Conservation (phyloP, 805 yeast species). For the Ogataea pini region DNA sequence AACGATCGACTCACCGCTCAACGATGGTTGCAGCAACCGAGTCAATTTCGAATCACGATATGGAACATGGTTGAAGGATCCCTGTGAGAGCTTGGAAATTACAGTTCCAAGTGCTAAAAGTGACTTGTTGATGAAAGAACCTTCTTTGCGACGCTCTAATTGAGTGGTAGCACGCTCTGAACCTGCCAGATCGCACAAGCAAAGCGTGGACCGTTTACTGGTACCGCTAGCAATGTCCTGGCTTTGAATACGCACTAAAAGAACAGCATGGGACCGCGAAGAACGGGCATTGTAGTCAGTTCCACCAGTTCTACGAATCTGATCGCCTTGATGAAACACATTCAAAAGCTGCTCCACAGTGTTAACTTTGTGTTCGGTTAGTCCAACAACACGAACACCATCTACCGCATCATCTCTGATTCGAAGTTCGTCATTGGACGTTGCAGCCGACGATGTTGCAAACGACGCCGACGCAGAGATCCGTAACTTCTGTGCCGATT, state of each 20-base stretch:
- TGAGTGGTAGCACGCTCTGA: slow-evolving; percentile 85
- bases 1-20: slow-evolving; percentile 83
- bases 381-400: slow-evolving; percentile 77
- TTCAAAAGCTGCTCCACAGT: slow-evolving; percentile 60
- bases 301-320: slow-evolving; percentile 74
- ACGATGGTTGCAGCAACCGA: slow-evolving; percentile 84
- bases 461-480: slow-evolving; percentile 11
- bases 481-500: slow-evolving; percentile 27
- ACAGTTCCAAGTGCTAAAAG: slow-evolving; percentile 88
- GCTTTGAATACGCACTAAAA: slow-evolving; percentile 60
- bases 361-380: slow-evolving; percentile 59
- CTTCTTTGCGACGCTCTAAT: slow-evolving; percentile 86
- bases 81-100: slow-evolving; percentile 66
- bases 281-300: slow-evolving; percentile 88
- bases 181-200: slow-evolving; percentile 94
- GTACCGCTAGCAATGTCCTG: slow-evolving; percentile 42
- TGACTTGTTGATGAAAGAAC: slow-evolving; percentile 89
- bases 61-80: slow-evolving; percentile 63
- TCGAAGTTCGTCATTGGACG: slow-evolving; percentile 53
- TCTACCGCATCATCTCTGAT: slow-evolving; percentile 73
- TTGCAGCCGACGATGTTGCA: slow-evolving; percentile 5
- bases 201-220: slow-evolving; percentile 58
- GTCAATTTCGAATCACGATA: slow-evolving; percentile 93
- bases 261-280: slow-evolving; percentile 89
- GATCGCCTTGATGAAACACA: slow-evolving; percentile 68